Conservation (phyloP, 2,329 filamentous ascomycete species). For the Hawksworthiomyces lignivorus region DNA sequence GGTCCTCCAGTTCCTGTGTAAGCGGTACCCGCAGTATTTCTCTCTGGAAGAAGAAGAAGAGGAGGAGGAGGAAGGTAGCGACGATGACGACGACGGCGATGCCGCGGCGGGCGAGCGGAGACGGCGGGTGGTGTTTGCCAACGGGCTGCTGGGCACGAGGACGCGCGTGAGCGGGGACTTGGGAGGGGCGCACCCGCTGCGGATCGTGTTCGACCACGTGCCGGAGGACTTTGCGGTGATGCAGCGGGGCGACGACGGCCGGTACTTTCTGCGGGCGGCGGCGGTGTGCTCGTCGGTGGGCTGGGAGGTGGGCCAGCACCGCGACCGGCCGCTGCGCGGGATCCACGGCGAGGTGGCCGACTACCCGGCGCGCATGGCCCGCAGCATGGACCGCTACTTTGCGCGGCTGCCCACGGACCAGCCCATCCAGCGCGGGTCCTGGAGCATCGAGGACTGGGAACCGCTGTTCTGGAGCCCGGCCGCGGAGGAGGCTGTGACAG, state of each 20-base stretch:
- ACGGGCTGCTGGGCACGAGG: slow-evolving; percentile 56
- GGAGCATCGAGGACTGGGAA: slow-evolving; percentile 69
- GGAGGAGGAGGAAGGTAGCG: too few relatives aligned
- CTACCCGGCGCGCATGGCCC: slow-evolving; percentile 80
- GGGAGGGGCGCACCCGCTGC: slow-evolving; percentile 58
- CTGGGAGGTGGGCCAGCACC: slow-evolving; percentile 70
- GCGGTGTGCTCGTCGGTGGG: slow-evolving; percentile 72
- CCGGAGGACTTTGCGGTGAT: slow-evolving; percentile 80
- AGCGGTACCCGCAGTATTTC: slow-evolving; percentile 72
- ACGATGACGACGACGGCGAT: too few relatives aligned
- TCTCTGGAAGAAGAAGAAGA: slow-evolving; percentile 40
- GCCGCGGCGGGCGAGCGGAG: too few relatives aligned
- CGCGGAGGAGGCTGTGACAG: too few relatives aligned
- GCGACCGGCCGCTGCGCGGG: slow-evolving; percentile 59
- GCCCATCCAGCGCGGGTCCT: slow-evolving; percentile 77
- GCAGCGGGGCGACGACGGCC: slow-evolving; percentile 61
- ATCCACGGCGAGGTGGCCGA: slow-evolving; percentile 73
- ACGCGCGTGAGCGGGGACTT: slow-evolving; percentile 43
- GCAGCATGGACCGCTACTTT: slow-evolving; percentile 85
- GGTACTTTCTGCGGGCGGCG: slow-evolving; percentile 68
- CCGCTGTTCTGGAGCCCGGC: slow-evolving; percentile 49
- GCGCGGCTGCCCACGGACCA: slow-evolving; percentile 56
- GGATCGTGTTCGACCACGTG: slow-evolving; percentile 66
- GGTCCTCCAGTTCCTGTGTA: slow-evolving; percentile 69
- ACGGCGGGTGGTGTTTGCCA: slow-evolving; percentile 59